These are phyloP conservation scores for Vicia villosa DNA, from an alignment of 306 rosid species.

Conservation along the genomic window DNA sequence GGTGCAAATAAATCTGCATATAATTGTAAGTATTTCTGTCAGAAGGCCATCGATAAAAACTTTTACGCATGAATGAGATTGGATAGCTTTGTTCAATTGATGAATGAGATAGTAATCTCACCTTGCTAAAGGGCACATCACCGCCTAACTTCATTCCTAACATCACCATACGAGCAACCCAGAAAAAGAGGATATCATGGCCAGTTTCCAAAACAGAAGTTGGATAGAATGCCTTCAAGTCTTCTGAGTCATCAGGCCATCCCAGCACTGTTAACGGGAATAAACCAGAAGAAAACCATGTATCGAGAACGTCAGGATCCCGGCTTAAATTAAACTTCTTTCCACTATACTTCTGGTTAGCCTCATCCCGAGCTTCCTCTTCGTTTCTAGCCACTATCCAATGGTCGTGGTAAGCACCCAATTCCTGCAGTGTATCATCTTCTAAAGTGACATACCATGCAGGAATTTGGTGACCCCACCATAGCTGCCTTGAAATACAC, in stretches of 20 bases:
- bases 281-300: conserved; percentile 97
- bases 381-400: conserved; percentile 87
- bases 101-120: conserved; percentile 35
- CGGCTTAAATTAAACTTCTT: conserved; percentile 62
- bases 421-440: conserved; percentile 68
- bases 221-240: conserved; percentile 86
- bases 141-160: conserved; percentile 85
- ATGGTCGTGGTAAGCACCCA: conserved; percentile 72
- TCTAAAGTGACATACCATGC: conserved; percentile 84
- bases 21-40: conserved; percentile 2
- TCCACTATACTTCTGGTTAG: conserved; percentile 55
- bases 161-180: conserved; percentile 99
- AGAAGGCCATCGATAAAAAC: too few species aligned
- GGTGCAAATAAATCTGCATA: conserved; percentile 86
- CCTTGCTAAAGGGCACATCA: conserved; percentile 76
- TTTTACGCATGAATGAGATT: too few species aligned
- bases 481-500: conserved; percentile 93
- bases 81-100: too few species aligned
- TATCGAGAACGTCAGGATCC: conserved; percentile 96
- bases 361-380: conserved; percentile 72
- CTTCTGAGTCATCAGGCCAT: conserved; percentile 89
- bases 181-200: conserved; percentile 90
- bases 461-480: conserved; percentile 99
- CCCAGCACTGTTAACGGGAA: conserved; percentile 90
- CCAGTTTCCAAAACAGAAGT: conserved; percentile 98